Evolutionary conservation across 257 asterid genomes (phyloP).

Genomic region (Henckelia pumila): DNA sequence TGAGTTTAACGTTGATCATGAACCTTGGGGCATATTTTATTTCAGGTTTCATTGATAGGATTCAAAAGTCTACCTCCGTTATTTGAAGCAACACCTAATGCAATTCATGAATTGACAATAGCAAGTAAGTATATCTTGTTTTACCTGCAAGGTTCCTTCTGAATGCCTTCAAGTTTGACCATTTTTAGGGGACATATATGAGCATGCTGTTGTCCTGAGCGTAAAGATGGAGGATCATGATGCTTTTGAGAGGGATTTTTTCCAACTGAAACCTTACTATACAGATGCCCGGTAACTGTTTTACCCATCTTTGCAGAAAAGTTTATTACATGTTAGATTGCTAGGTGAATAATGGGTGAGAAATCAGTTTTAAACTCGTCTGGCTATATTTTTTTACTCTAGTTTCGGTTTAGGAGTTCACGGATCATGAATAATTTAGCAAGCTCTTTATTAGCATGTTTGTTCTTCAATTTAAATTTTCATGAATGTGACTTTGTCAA

Average conservation of each 20-base stretch:
- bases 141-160: not conserved
- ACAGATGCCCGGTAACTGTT: constrained; percentile 71
- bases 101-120: constrained; percentile 40
- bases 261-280: constrained; percentile 86
- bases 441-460: not conserved
- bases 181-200: constrained; percentile 78
- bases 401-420: too few species aligned
- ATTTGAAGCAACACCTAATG: constrained; percentile 43
- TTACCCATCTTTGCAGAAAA: not conserved
- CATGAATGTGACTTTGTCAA: too few species aligned
- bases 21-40: not conserved
- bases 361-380: too few species aligned
- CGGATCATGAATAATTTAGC: too few species aligned
- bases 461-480: too few species aligned
- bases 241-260: constrained; percentile 88
- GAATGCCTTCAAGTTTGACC: not conserved
- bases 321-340: not conserved
- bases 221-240: constrained; percentile 90
- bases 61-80: constrained; percentile 56
- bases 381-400: too few species aligned
- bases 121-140: constrained; percentile 36
- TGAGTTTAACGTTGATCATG: not conserved
- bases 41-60: constrained; percentile 43
- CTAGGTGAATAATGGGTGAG: too few species aligned
- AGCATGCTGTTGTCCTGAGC: constrained; percentile 84